Conservation (phyloP, 2,329 filamentous ascomycete genomes). For the Fusarium euwallaceae region DNA sequence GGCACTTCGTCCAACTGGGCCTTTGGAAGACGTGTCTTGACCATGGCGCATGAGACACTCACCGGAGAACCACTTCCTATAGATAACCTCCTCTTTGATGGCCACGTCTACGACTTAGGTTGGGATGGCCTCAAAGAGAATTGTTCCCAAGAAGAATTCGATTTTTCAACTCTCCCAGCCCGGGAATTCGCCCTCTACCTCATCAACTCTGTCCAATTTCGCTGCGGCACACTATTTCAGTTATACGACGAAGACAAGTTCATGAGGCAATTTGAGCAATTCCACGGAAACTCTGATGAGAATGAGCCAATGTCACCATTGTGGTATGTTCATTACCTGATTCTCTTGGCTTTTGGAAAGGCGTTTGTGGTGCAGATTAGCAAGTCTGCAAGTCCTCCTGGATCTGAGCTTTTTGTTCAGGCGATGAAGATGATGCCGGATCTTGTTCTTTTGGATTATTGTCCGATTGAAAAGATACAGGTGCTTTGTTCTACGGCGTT, state of each 20-base stretch:
- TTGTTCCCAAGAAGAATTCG: not conserved
- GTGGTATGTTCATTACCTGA: not conserved
- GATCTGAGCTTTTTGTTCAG: not conserved
- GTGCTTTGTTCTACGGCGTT: not conserved
- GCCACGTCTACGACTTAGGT: constrained; percentile 3
- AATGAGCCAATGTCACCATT: not conserved
- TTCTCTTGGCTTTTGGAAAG: not conserved
- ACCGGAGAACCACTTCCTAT: not conserved
- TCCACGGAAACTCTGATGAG: constrained; percentile 37
- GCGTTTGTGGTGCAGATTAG: not conserved
- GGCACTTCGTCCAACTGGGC: constrained; percentile 18
- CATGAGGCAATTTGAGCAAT: constrained; percentile 50
- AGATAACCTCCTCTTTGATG: constrained; percentile 11
- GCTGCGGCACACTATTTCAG: constrained; percentile 64
- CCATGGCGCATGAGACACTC: constrained; percentile 5
- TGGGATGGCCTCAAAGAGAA: constrained; percentile 2
- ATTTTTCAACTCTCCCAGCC: constrained; percentile 53
- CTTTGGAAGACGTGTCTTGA: constrained; percentile 10
- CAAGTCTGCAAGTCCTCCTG: not conserved
- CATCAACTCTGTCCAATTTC: constrained; percentile 67
- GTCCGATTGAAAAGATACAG: not conserved
- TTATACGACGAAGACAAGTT: constrained; percentile 65
- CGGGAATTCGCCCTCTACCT: constrained; percentile 65
- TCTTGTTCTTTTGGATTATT: not conserved
- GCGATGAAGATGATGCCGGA: constrained; percentile 1